A percentile compares a stretch with the other conserved stretches of the same genome.
Conservation (phyloP, 2,329 filamentous ascomycete species). For the Xylariaceae sp. region DNA sequence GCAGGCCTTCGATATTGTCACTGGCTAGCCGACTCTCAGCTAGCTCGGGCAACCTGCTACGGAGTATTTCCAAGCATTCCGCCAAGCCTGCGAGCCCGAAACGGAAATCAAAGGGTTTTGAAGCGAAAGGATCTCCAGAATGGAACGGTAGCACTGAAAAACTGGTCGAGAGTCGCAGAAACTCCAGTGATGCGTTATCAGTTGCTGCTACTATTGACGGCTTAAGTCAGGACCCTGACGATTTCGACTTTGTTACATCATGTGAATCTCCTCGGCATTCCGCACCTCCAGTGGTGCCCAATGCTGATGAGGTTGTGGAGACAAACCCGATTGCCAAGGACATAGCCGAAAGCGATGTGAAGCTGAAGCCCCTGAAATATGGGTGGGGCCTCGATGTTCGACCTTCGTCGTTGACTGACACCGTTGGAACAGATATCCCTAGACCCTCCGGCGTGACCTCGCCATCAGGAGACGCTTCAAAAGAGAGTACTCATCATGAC, state of each 20-base stretch:
- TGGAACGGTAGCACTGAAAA: constrained; percentile 42
- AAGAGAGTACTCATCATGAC: constrained; percentile 22
- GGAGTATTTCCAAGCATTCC: constrained; percentile 39
- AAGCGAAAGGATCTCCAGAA: constrained; percentile 16
- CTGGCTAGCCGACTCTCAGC: constrained; percentile 46
- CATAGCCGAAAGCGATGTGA: constrained; percentile 6
- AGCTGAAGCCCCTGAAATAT: constrained; percentile 11
- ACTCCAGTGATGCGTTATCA: constrained; percentile 44
- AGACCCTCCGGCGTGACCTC: constrained; percentile 19
- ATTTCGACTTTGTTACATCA: constrained; percentile 27
- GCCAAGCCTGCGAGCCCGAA: constrained; percentile 26
- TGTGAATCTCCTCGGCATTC: constrained; percentile 30
- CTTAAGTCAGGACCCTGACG: constrained; percentile 41
- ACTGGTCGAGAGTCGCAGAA: constrained; percentile 35
- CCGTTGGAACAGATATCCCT: constrained; percentile 28
- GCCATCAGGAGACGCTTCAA: constrained; percentile 18
- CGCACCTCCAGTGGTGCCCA: constrained; percentile 35
- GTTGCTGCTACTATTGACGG: constrained; percentile 55
- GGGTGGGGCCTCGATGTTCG: constrained; percentile 9
- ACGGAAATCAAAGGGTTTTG: constrained; percentile 23
- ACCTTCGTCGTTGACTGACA: constrained; percentile 28
- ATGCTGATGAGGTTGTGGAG: constrained; percentile 30
- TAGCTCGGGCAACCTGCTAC: constrained; percentile 42
- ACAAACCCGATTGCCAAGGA: constrained; percentile 3
- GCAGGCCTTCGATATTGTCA: constrained; percentile 33